Conservation (phyloP, 2,329 filamentous ascomycete species). For the Volutella citrinella region DNA sequence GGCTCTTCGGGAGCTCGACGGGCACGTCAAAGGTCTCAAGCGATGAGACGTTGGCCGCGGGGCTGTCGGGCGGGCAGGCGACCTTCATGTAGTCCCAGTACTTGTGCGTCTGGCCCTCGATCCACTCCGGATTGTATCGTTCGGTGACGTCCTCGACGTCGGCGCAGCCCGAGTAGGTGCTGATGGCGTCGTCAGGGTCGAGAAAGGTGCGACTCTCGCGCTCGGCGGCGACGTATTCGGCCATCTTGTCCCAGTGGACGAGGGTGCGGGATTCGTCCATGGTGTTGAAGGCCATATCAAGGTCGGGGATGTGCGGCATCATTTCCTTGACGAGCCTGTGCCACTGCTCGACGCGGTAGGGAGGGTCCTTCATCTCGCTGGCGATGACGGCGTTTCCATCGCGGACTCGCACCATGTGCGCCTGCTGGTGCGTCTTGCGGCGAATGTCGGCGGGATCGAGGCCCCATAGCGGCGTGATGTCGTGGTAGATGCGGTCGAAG, state of each 20-base stretch:
- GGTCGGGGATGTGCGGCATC: constrained; percentile 54
- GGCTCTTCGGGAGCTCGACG: constrained; percentile 43
- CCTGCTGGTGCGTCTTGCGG: constrained; percentile 50
- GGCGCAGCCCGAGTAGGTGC: constrained; percentile 38
- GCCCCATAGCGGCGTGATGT: constrained; percentile 58
- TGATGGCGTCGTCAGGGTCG: constrained; percentile 41
- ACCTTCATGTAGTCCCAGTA: constrained; percentile 50
- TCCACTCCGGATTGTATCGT: no score
- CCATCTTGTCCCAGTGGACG: constrained; percentile 60
- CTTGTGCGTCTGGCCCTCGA: no score
- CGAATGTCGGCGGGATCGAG: constrained; percentile 46
- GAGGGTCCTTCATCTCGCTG: no score
- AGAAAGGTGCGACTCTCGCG: constrained; percentile 43
- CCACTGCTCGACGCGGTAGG: constrained; percentile 57
- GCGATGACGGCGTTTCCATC: constrained; percentile 47
- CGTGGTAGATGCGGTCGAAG: constrained; percentile 62
- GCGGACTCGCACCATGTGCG: constrained; percentile 61
- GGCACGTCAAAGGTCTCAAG: constrained; percentile 42
- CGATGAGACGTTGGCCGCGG: constrained; percentile 43
- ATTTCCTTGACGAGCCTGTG: constrained; percentile 54
- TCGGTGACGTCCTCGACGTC: constrained; percentile 32
- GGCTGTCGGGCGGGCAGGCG: constrained; percentile 63
- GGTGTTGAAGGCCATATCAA: constrained; percentile 64
- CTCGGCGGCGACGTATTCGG: constrained; percentile 51
- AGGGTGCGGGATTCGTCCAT: constrained; percentile 67